Base-by-base conservation (phyloP, 169 alveolate genomes). In the Babesia ovis region DNA sequence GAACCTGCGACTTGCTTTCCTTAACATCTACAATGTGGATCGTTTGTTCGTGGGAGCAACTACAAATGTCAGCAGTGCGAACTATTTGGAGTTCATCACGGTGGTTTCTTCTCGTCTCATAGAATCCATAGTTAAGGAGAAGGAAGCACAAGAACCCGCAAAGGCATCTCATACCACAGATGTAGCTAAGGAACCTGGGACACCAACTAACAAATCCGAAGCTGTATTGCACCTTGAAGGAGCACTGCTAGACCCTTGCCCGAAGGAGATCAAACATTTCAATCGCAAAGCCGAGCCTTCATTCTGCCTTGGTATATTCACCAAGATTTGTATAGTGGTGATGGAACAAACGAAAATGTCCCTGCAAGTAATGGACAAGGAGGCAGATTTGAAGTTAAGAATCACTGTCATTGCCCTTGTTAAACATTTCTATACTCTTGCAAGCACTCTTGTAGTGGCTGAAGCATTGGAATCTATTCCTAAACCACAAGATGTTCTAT, bases 1-100 rank as follows among this genome's bases (percentile, higher is more conserved):
- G 64, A 79, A 79, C 56, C 61, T 79, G 27, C 43, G 86, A 31
- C 51, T 79, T 56, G 86, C 86, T 4, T 79, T 79, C 77, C 71
- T 79, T 16, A 79, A 79, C 62, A 70, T 79, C 25, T 79, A 79
- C 62, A 79, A 79, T 18, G 35, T 79, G 12, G 59, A 79, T 39
- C 41, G 46, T 27, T 68, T 79, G 22, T 79, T 79, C 70, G 31
- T 45, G 45, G 86, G 86, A 1, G 70, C 83, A 5, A 51, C 73
- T 0, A 23, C 75, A 23, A 68, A 34, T 51, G 35, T 51, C 5
- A 29, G 27, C 9, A 25, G 25, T 22, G 16, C 5, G 27, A 66
- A 46, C 46, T 79, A 51, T 61, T 0, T 66, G 60, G 4, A 18
- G 23, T 69, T 68, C 46, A 22, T 79, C 53, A 37, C 56, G 55